Percentiles rank a stretch among this genome's conserved stretches.
These are phyloP conservation scores for Cadophora sp. DNA, from an alignment of 2,329 filamentous ascomycete species.

Conservation along the genomic window DNA sequence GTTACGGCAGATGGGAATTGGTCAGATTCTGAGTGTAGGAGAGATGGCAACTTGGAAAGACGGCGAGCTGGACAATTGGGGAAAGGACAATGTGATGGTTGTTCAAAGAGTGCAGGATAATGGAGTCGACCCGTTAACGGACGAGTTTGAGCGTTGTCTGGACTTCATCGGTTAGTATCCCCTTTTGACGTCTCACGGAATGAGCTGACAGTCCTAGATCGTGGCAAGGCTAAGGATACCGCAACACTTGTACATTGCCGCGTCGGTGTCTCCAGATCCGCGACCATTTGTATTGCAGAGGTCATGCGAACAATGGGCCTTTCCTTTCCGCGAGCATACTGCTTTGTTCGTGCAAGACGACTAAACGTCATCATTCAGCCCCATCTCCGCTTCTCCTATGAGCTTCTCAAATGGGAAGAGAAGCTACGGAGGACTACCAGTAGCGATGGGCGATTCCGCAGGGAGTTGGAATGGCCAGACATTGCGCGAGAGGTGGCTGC, in stretches of 20 bases:
- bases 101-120: conserved; percentile 94
- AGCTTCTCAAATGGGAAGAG: conserved; percentile 96
- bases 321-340: conserved; percentile 92
- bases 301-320: conserved; percentile 85
- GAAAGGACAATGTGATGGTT: conserved; percentile 76
- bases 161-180: conserved; percentile 83
- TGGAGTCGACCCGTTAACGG: conserved; percentile 88
- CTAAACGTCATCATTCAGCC: conserved; percentile 99
- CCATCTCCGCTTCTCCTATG: conserved; percentile 92
- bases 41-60: conserved; percentile 85
- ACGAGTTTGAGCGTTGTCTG: conserved; percentile 84
- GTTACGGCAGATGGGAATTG: conserved; percentile 79
- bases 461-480: conserved; percentile 88
- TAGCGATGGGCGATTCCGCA: conserved; percentile 43
- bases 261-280: conserved; percentile 92
- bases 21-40: conserved; percentile 88
- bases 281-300: conserved; percentile 98
- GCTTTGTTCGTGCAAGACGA: conserved; percentile 89
- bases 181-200: conserved; percentile 1
- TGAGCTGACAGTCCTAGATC: conserved; percentile 59
- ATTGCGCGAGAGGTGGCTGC: conserved; percentile 89
- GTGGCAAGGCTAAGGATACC: conserved; percentile 75
- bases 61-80: conserved; percentile 75
- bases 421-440: conserved; percentile 56
- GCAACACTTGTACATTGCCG: conserved; percentile 96